Evolutionary conservation across 129 eudicot species (phyloP).

Genomic region (Centaurea solstitialis): DNA sequence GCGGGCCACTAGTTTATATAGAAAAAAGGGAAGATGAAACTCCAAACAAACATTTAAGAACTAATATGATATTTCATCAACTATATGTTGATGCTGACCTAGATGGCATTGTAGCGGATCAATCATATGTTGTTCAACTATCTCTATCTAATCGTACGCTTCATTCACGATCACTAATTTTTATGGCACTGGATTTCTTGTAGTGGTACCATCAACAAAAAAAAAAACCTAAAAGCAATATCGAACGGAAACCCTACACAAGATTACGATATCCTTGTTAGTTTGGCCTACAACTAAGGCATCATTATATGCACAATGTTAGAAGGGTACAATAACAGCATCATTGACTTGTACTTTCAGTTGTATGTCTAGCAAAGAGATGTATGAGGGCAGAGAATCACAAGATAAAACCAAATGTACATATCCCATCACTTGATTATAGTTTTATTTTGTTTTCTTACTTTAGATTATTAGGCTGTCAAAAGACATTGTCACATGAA

Average conservation of each 20-base stretch:
- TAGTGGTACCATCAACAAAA: background rate
- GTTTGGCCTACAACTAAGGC: constrained; percentile 11
- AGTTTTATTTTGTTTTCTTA: constrained; percentile 25
- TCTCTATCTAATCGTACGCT: constrained; percentile 1
- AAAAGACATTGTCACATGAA: constrained; percentile 40
- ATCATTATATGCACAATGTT: constrained; percentile 13
- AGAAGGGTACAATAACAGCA: constrained; percentile 13
- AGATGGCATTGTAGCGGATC: background rate
- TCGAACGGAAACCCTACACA: constrained; percentile 1
- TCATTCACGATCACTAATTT: background rate
- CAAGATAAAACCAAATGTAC: constrained; percentile 21
- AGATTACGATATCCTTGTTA: background rate
- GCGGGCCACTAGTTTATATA: too few species aligned
- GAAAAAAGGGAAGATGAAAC: background rate
- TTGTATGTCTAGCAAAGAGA: constrained; percentile 6
- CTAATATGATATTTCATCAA: background rate
- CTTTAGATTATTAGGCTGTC: constrained; percentile 35
- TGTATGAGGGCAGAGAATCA: background rate
- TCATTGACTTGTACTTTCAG: background rate
- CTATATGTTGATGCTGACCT: background rate
- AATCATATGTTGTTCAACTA: constrained; percentile 1
- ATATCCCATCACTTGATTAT: constrained; percentile 18
- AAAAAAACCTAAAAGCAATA: background rate
- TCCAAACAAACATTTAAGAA: background rate
- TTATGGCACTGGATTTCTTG: background rate